phyloP scores from a whole-genome alignment of 257 asterid species.

The Anisodus tanguticus region DNA sequence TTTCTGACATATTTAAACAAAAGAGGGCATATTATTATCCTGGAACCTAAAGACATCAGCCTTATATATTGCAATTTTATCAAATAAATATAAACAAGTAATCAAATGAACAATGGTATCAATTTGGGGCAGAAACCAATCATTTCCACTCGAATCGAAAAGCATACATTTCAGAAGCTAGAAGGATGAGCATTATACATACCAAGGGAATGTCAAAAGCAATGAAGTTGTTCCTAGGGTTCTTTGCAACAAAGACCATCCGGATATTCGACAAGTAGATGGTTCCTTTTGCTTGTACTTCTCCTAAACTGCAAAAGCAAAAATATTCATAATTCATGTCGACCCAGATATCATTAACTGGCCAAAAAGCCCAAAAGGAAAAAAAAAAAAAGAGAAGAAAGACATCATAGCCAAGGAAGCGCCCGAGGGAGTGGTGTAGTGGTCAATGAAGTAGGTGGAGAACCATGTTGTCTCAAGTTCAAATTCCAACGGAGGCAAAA shows the following conservation, averaged over 20 bases:
- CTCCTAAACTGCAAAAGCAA: slow-evolving; percentile 61
- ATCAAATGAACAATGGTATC: neutral
- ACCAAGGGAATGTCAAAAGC: slow-evolving; percentile 97
- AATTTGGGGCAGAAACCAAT: neutral
- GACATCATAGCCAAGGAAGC: no score
- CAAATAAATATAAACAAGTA: neutral
- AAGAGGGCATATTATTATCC: neutral
- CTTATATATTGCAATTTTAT: neutral
- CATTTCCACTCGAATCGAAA: neutral
- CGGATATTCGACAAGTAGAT: slow-evolving; percentile 90
- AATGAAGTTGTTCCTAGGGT: slow-evolving; percentile 55
- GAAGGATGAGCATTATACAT: slow-evolving; percentile 26
- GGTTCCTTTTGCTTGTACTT: slow-evolving; percentile 78
- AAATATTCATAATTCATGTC: neutral
- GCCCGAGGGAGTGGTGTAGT: no score
- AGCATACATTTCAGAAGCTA: neutral
- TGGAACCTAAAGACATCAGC: neutral
- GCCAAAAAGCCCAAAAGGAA: neutral
- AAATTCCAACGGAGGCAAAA: no score
- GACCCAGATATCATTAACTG: neutral
- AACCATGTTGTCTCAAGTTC: no score
- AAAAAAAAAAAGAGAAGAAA: no score
- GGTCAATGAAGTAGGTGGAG: no score
- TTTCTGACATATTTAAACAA: neutral
- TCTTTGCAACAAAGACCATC: slow-evolving; percentile 86